Base-by-base conservation (phyloP, 148 eudicot species). In the Rhododendron vialii region DNA sequence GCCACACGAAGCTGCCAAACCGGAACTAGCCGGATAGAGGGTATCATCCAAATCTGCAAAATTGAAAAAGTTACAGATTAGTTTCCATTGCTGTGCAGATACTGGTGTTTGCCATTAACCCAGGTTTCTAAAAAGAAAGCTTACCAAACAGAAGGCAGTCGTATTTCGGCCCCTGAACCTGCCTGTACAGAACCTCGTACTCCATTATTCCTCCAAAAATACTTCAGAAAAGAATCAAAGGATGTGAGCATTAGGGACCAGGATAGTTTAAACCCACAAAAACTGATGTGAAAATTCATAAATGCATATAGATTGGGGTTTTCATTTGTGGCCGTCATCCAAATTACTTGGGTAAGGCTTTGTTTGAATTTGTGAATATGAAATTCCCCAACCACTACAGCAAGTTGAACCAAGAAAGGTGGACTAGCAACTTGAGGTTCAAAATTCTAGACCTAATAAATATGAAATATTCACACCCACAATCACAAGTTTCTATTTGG, bases 41-140 rank as follows among this genome's bases (percentile, higher is more conserved):
- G 99, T 97, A 81, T 97, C 99, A 86, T 97, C 99, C 47, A 97
- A 90, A 92, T 97, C 99, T 97, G 92, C 77, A 84, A 75, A 59
- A 69, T 33, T 20, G 14, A 45, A 71, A 71, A 71, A 14, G 14
- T 26, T 4, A 30, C 43, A 22, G 14, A 77, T n/a, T n/a, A 15
- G 3, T n/a, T n/a, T 24, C 5, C 30, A 28, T 36, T 76, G 17
- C 48, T 3, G 22, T 1, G 14, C 7, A 36, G 36, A 22, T 22
- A 14, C 28, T 28, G 22, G 35, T 10, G 18, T 45, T 63, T 77
- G 76, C 6, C 0, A 24, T 24, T n/a, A 26, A 47, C 38, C 17
- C 5, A 28, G 30, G 43, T 30, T 79, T 81, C 10, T 13, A 10
- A 59, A 36, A 8, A 1, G 26, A 73, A 74, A 84, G 57, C 90